Percentiles rank a stretch among this genome's conserved stretches.
Conservation (phyloP, 129 eudicot species). For the Saposhnikovia divaricata region DNA sequence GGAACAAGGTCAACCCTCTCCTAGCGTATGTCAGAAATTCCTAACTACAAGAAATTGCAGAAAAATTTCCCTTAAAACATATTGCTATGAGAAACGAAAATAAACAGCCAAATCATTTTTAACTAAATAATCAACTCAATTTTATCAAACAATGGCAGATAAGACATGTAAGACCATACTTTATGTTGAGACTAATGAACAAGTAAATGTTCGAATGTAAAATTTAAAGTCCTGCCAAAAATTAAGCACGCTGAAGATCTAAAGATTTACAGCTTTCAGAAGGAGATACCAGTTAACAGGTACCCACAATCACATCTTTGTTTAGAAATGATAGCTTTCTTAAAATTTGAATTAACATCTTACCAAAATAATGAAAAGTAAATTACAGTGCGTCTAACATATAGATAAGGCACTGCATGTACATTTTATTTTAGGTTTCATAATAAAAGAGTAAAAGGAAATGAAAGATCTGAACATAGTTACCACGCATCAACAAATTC, state of each 20-base stretch:
- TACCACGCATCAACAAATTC: slow-evolving; percentile 77
- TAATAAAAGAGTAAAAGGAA: neutral
- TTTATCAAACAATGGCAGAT: neutral
- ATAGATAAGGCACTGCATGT: neutral
- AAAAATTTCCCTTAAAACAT: neutral
- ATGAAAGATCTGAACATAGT: slow-evolving; percentile 22
- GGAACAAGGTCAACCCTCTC: neutral
- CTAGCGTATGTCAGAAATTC: neutral
- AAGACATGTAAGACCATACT: neutral
- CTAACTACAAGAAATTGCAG: neutral
- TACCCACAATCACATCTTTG: neutral
- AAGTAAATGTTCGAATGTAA: neutral
- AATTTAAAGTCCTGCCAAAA: neutral
- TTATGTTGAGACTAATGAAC: neutral
- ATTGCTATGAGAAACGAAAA: neutral
- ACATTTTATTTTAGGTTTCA: neutral
- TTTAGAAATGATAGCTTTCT: neutral
- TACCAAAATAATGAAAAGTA: neutral
- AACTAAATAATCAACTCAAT: neutral
- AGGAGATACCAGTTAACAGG: neutral
- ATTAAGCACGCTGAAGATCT: slow-evolving; percentile 1
- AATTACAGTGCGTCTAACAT: neutral
- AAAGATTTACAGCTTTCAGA: neutral
- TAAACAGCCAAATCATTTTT: neutral
- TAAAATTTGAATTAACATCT: neutral